Percentiles rank a stretch among this genome's conserved stretches.
Conservation (phyloP, 352 stramenopile species). For the Hyaloperonospora brassicae region DNA sequence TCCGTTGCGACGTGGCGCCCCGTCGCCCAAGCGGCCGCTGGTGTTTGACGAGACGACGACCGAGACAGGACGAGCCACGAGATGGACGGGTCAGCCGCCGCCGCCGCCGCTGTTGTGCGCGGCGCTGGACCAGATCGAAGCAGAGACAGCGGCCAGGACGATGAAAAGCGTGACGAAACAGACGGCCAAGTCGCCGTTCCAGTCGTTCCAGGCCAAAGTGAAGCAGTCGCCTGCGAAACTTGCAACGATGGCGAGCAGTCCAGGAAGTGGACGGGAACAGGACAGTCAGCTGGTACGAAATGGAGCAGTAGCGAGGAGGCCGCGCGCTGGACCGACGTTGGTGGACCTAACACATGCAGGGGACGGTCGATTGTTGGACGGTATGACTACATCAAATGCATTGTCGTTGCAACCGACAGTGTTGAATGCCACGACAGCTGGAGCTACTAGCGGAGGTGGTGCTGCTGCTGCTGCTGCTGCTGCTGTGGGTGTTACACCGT, state of each 20-base stretch:
- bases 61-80: background rate
- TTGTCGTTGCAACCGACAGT: no score
- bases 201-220: slow-evolving; percentile 76
- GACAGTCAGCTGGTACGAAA: slow-evolving; percentile 4
- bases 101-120: slow-evolving; percentile 19
- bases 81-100: slow-evolving; percentile 19
- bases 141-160: slow-evolving; percentile 21
- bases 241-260: slow-evolving; percentile 9
- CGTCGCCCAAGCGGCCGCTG: slow-evolving; percentile 32
- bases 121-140: slow-evolving; percentile 40
- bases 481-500: slow-evolving; percentile 8
- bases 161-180: slow-evolving; percentile 7
- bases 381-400: background rate
- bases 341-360: slow-evolving; percentile 24
- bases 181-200: slow-evolving; percentile 63
- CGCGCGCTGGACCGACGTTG: slow-evolving; percentile 27
- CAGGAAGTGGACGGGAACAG: background rate
- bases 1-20: slow-evolving; percentile 24
- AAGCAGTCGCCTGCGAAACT: slow-evolving; percentile 19
- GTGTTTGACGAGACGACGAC: slow-evolving; percentile 21
- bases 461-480: slow-evolving; percentile 5
- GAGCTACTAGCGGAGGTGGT: background rate
- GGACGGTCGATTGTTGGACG: slow-evolving; percentile 1
- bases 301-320: background rate
- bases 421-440: background rate